Evolutionary conservation across 2,329 filamentous ascomycete genomes (phyloP), one percentile per base, ranked within the genome.

Genomic region (Beauveria sp.): DNA sequence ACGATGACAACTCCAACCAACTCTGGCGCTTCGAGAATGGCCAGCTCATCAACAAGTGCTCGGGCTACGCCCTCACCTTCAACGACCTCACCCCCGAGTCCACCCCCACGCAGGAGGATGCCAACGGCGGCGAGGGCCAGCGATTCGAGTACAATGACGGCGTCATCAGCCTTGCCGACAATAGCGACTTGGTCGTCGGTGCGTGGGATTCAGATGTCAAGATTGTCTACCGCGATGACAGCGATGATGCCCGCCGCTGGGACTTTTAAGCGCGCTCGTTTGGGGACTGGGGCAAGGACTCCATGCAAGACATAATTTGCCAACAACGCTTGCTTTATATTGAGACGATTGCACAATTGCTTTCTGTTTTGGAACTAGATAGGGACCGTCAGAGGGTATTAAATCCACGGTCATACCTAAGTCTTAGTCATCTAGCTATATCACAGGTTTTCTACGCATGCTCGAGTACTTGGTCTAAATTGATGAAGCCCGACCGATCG

Each of bases 1-100:
- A 50, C 3, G 56, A 58, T 5, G 46, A 42, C 56, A 51, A 43
- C 56, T 10, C 46, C 24, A 58, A 58, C 56, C 56, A 58, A 34
- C 56, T 46, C 34, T 58, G 46, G 45, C 24, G 22, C 14, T 42
- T 51, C 46, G 34, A 58, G 34, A 38, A 42, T 24, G 38, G 24
- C 34, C 46, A 43, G 2, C 46, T 58, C 46, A 58, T 58, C 56
- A 58, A 58, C 24, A 16, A 20, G 12, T 12, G 28, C 56, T 58
- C 56, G 16, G 34, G 46, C 34, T 18, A 24, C 18, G 46, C 46
- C 9, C 22, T 58, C 34, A 43, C 22, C 56, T 58, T 58, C 56
- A 51, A 30, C 46, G 8, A 43, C 34, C 24, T 50, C 22, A 9
- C 2, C 18, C 22, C 38, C 28, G 45, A 47, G 46, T 38, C 56